phyloP scores from a whole-genome alignment of 75 land plant genomes.

The Sequoia sempervirens region DNA sequence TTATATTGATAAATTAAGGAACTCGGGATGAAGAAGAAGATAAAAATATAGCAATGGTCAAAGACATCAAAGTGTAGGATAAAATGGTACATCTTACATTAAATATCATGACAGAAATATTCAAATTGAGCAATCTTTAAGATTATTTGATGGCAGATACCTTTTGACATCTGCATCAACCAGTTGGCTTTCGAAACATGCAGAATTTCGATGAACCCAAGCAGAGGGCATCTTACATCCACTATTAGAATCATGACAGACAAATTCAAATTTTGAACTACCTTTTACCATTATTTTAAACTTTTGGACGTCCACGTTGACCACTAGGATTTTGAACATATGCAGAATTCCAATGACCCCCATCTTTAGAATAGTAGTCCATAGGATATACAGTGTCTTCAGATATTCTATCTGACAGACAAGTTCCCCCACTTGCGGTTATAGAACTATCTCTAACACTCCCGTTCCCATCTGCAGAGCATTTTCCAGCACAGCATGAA shows the following conservation, averaged over 20 bases:
- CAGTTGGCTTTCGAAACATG: constrained; percentile 45
- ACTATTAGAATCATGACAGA: neutral
- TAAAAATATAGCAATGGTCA: neutral
- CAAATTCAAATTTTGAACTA: neutral
- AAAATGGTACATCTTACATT: neutral
- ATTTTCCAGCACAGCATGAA: constrained; percentile 14
- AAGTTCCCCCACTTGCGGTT: neutral
- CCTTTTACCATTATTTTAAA: neutral
- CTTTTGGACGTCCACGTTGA: constrained; percentile 1
- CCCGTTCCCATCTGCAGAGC: constrained; percentile 3
- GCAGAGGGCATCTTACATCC: neutral
- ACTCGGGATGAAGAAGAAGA: neutral
- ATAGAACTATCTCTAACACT: neutral
- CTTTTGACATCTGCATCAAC: neutral
- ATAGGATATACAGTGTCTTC: constrained; percentile 61
- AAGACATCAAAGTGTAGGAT: neutral
- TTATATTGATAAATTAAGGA: neutral
- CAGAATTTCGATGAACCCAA: constrained; percentile 84
- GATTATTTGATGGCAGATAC: neutral
- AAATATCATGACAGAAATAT: neutral
- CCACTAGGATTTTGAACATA: constrained; percentile 44
- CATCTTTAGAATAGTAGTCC: constrained; percentile 99
- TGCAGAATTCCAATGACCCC: constrained; percentile 91
- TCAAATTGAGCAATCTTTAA: neutral
- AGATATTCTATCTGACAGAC: neutral